Evolutionary conservation across 176 grass and related monocot genomes (phyloP).

Genomic region (Dendrocalamus sinicus): DNA sequence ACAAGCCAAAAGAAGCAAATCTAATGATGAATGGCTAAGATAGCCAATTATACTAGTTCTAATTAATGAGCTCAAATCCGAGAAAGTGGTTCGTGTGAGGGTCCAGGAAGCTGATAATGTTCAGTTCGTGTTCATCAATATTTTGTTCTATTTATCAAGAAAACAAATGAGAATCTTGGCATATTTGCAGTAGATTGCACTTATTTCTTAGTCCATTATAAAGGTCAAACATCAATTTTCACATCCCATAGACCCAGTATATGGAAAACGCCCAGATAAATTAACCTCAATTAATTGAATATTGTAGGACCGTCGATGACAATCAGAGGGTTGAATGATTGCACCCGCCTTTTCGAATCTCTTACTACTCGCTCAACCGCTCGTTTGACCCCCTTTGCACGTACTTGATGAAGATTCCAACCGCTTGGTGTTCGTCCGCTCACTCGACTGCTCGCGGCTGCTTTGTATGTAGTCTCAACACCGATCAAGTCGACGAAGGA

Average conservation of each 20-base stretch:
- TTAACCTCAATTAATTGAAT: neutral
- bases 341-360: too few species aligned
- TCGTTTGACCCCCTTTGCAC: too few species aligned
- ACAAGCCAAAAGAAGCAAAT: conserved; percentile 3
- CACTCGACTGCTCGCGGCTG: too few species aligned
- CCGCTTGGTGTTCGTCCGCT: too few species aligned
- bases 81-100: neutral
- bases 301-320: neutral
- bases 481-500: too few species aligned
- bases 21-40: neutral
- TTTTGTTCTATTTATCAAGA: neutral
- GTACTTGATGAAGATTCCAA: too few species aligned
- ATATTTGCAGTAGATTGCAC: neutral
- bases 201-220: conserved; percentile 5
- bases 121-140: neutral
- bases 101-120: neutral
- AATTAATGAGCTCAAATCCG: neutral
- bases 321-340: too few species aligned
- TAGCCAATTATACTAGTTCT: neutral
- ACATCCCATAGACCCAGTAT: neutral
- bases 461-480: too few species aligned
- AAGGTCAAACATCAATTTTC: neutral
- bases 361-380: too few species aligned
- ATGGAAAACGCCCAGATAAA: neutral
- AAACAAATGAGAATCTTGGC: neutral